Conservation (phyloP, 805 yeast genomes). For the Ogataea allantospora region DNA sequence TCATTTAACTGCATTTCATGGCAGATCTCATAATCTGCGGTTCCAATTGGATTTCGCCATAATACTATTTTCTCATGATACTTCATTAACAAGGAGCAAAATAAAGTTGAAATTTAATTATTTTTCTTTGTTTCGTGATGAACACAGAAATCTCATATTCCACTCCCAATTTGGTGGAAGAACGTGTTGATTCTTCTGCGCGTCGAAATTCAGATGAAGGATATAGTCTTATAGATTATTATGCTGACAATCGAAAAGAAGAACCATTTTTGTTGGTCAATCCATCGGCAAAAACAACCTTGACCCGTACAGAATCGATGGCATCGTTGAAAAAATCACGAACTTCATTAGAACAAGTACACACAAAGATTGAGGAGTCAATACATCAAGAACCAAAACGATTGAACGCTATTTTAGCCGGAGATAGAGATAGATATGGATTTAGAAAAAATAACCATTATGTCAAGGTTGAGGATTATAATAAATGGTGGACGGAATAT, state of each 20-base stretch:
- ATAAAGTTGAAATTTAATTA: not conserved
- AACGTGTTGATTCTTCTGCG: not conserved
- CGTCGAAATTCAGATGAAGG: slow-evolving; percentile 20
- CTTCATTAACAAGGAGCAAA: not conserved
- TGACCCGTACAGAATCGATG: slow-evolving; percentile 26
- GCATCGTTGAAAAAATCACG: slow-evolving; percentile 25
- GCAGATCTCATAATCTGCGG: slow-evolving; percentile 33
- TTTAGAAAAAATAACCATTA: slow-evolving; percentile 66
- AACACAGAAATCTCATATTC: slow-evolving; percentile 11
- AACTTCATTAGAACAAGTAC: slow-evolving; percentile 24
- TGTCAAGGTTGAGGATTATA: slow-evolving; percentile 55
- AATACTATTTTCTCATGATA: slow-evolving; percentile 16
- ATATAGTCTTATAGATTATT: slow-evolving; percentile 22
- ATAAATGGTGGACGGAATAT: slow-evolving; percentile 75
- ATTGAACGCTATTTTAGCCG: slow-evolving; percentile 17
- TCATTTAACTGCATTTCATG: slow-evolving; percentile 26
- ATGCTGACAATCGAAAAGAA: slow-evolving; percentile 13
- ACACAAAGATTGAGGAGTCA: slow-evolving; percentile 24
- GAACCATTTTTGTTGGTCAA: slow-evolving; percentile 9
- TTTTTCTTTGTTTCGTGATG: slow-evolving; percentile 5
- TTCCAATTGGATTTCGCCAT: slow-evolving; percentile 34
- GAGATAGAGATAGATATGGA: slow-evolving; percentile 76
- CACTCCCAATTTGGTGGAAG: slow-evolving; percentile 10
- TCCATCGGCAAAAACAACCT: slow-evolving; percentile 6
- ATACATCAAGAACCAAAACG: slow-evolving; percentile 13